These are phyloP conservation scores for Infundibulicybe gibba DNA, from an alignment of 768 basidiomycete species.

Conservation along the genomic window DNA sequence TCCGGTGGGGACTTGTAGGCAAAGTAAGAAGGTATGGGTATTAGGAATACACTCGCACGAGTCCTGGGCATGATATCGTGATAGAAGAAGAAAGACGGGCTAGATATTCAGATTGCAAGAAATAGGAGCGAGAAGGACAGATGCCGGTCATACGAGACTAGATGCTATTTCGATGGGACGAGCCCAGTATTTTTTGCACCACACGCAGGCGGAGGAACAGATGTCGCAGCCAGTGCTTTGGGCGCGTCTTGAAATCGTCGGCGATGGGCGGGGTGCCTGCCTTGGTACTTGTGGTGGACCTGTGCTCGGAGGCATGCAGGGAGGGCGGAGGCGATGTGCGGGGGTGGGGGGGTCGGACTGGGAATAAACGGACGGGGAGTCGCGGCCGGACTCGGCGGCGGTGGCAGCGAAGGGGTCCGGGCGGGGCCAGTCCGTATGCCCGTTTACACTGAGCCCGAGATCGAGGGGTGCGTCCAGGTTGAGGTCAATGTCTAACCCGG, in stretches of 20 bases:
- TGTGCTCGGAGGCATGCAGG: slow-evolving; percentile 9
- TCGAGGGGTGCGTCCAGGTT: slow-evolving; percentile 34
- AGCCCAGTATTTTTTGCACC: no score
- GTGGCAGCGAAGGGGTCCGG: slow-evolving; percentile 9
- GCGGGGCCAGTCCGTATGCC: slow-evolving; percentile 35
- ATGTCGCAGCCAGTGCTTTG: no score
- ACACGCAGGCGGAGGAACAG: no score
- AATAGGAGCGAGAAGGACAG: no score
- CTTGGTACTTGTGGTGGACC: slow-evolving; percentile 12
- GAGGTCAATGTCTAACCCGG: slow-evolving; percentile 31
- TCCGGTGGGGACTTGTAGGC: no score
- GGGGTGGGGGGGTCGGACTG: slow-evolving; percentile 29
- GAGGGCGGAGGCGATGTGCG: slow-evolving; percentile 24
- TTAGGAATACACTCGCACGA: no score
- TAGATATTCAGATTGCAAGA: no score
- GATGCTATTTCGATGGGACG: no score
- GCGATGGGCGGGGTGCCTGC: slow-evolving; percentile 1
- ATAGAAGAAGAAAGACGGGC: no score
- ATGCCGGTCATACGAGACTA: no score
- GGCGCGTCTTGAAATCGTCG: not conserved
- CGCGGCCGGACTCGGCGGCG: slow-evolving; percentile 23
- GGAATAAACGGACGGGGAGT: slow-evolving; percentile 32
- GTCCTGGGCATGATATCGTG: no score
- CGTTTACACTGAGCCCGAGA: slow-evolving; percentile 31
- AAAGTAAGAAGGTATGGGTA: no score